These are phyloP conservation scores for Extremus antarcticus DNA, from an alignment of 495 filamentous ascomycete genomes.

Conservation along the genomic window DNA sequence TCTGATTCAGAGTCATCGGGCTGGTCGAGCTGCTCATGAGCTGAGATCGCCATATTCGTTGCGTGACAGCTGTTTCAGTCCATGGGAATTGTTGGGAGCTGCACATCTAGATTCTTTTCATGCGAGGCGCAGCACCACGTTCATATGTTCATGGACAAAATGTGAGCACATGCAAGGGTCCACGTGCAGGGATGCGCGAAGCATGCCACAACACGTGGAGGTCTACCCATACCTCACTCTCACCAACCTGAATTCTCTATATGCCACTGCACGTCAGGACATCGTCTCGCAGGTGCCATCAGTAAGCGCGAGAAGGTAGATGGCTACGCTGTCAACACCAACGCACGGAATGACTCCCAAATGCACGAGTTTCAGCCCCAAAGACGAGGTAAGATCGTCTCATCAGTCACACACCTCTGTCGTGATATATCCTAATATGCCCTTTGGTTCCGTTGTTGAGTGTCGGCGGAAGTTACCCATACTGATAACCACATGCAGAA, in stretches of 20 bases:
- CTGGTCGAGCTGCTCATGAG: not conserved
- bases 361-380: too few relatives aligned
- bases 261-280: too few relatives aligned
- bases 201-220: not conserved
- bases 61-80: not conserved
- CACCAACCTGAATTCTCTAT: too few relatives aligned
- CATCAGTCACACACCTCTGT: too few relatives aligned
- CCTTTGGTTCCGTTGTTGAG: too few relatives aligned
- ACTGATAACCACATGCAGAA: not conserved
- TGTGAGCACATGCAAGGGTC: not conserved
- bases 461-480: not conserved
- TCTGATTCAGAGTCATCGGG: not conserved
- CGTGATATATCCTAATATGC: too few relatives aligned
- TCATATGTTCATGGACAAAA: not conserved
- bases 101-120: not conserved
- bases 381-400: too few relatives aligned
- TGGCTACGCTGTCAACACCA: too few relatives aligned
- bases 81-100: not conserved
- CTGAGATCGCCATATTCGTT: not conserved
- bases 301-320: too few relatives aligned
- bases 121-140: not conserved
- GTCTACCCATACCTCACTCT: too few relatives aligned
- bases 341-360: too few relatives aligned
- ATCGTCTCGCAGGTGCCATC: too few relatives aligned
- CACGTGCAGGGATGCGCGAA: not conserved